Conservation (phyloP, 2,329 filamentous ascomycete genomes). For the Alternaria tenuissima region DNA sequence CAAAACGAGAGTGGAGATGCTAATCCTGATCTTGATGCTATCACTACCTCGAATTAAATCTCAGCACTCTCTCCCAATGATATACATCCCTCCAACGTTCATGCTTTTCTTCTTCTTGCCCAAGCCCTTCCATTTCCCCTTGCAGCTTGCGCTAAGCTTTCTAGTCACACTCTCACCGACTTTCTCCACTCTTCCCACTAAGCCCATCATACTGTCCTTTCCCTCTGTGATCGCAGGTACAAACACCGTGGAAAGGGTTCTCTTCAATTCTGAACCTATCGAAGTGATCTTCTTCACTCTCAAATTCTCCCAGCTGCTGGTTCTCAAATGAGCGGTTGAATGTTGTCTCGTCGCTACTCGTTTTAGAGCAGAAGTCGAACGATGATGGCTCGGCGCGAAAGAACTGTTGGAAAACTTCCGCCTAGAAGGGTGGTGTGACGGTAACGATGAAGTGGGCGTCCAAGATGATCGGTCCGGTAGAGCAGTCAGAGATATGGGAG, state of each 20-base stretch:
- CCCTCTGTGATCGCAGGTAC: neutral
- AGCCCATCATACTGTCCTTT: neutral
- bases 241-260: neutral
- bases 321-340: neutral
- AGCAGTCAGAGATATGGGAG: neutral
- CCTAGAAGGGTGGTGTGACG: neutral
- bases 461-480: neutral
- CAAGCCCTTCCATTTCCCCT: neutral
- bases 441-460: neutral
- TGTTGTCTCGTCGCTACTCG: neutral
- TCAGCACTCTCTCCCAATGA: neutral
- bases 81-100: neutral
- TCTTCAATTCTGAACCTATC: constrained; percentile 1
- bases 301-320: neutral
- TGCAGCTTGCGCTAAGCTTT: neutral
- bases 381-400: neutral
- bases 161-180: neutral
- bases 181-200: constrained; percentile 4
- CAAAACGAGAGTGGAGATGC: too few relatives aligned
- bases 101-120: neutral
- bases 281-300: neutral
- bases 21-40: neutral
- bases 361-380: neutral
- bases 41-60: neutral
- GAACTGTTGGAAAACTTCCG: neutral